Evolutionary conservation across 1,284 basidiomycete species (phyloP).

Genomic region (Rhodotorula sp.): DNA sequence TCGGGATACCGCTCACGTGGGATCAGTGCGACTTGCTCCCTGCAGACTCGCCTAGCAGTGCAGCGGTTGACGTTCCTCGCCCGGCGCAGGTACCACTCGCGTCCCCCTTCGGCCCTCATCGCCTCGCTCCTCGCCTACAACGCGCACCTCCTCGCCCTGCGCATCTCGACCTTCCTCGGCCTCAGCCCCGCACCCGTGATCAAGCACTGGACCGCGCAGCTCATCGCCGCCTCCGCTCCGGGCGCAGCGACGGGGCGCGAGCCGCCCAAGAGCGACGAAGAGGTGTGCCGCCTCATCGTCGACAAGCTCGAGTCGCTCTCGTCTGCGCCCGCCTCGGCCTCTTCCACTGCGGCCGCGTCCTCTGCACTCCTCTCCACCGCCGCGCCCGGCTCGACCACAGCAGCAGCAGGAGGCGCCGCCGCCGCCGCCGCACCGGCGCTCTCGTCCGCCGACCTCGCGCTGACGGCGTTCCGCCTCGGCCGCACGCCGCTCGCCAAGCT

Average conservation of each 20-base stretch:
- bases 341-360: neutral
- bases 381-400: neutral
- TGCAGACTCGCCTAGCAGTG: too few species aligned
- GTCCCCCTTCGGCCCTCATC: constrained; percentile 60
- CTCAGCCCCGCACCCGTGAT: constrained; percentile 84
- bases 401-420: neutral
- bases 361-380: constrained; percentile 52
- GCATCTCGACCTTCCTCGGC: constrained; percentile 81
- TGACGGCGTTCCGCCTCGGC: constrained; percentile 89
- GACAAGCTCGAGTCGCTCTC: constrained; percentile 30
- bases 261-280: neutral
- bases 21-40: constrained; percentile 64
- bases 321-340: neutral
- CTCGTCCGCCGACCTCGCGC: constrained; percentile 92
- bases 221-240: constrained; percentile 63
- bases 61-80: neutral
- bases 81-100: constrained; percentile 34
- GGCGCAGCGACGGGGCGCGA: neutral
- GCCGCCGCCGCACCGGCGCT: constrained; percentile 54
- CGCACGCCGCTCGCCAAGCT: constrained; percentile 81
- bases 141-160: constrained; percentile 84
- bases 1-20: constrained; percentile 91
- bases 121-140: constrained; percentile 81
- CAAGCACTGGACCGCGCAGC: constrained; percentile 93
- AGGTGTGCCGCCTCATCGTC: constrained; percentile 44